These are phyloP conservation scores for Mortierella sp. DNA, from an alignment of 371 early-diverging fungal species.

Conservation along the genomic window DNA sequence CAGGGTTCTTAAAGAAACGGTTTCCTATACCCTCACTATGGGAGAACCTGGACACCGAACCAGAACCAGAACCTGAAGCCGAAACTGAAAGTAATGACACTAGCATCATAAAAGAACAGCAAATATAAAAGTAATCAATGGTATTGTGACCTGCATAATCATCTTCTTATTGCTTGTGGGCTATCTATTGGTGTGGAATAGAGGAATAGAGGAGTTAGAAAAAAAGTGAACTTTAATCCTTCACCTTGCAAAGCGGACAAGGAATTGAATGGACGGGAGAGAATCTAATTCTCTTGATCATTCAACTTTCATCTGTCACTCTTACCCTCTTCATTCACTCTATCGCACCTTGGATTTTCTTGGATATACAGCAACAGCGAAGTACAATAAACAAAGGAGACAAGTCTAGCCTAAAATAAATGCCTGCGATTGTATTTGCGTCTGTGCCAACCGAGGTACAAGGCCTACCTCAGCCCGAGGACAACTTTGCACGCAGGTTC, in stretches of 20 bases:
- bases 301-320: not conserved
- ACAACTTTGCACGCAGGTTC: constrained; percentile 39
- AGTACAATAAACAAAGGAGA: not conserved
- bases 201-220: not conserved
- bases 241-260: not conserved
- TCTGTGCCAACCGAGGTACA: constrained; percentile 13
- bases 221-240: constrained; percentile 4
- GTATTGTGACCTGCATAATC: not conserved
- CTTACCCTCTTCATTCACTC: not conserved
- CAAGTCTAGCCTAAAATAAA: not conserved
- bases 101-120: not conserved
- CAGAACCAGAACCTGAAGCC: not conserved
- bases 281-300: not conserved
- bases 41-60: constrained; percentile 13
- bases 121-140: not conserved
- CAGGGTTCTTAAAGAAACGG: constrained; percentile 21
- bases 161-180: not conserved
- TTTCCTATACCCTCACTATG: constrained; percentile 35
- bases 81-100: not conserved
- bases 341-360: too few species aligned
- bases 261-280: not conserved
- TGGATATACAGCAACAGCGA: too few species aligned
- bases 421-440: constrained; percentile 10
- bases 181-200: constrained; percentile 9
- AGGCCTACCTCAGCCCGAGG: constrained; percentile 24